phyloP scores from a whole-genome alignment of 2,329 filamentous ascomycete species.

The Talaromyces sp. region DNA sequence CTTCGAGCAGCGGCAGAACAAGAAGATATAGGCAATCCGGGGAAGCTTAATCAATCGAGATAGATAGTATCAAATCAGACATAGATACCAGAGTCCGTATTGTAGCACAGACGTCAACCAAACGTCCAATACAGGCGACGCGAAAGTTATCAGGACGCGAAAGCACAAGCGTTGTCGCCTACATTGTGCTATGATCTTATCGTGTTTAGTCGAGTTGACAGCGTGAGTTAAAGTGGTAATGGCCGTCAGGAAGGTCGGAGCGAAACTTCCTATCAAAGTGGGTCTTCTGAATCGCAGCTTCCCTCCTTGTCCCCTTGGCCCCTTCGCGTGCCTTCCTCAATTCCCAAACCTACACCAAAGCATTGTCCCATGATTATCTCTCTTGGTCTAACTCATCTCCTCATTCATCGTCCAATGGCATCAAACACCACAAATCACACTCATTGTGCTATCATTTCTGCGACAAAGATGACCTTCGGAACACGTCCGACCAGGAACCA shows the following conservation, averaged over 20 bases:
- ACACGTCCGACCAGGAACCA: not conserved
- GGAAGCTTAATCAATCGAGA: not conserved
- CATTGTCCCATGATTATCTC: not conserved
- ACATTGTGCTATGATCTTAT: not conserved
- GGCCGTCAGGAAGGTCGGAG: constrained; percentile 16
- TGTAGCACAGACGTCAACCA: not conserved
- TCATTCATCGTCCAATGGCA: not conserved
- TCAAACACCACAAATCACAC: not conserved
- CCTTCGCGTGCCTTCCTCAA: not conserved
- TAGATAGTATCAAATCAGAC: not conserved
- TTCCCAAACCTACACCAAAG: not conserved
- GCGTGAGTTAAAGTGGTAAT: not conserved
- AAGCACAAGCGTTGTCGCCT: not conserved
- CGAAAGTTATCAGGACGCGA: not conserved
- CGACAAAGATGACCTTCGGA: not conserved
- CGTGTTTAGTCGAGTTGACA: too few relatives aligned
- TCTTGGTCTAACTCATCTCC: not conserved
- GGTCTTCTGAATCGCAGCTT: not conserved
- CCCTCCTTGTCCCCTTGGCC: not conserved
- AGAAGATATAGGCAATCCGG: constrained; percentile 8
- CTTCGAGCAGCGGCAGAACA: not conserved
- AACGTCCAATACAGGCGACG: not conserved
- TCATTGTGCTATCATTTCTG: not conserved
- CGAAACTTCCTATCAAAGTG: constrained; percentile 2
- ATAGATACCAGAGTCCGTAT: not conserved